Conservation (phyloP, 768 basidiomycete genomes). For the Amanita pseudoporphyria region DNA sequence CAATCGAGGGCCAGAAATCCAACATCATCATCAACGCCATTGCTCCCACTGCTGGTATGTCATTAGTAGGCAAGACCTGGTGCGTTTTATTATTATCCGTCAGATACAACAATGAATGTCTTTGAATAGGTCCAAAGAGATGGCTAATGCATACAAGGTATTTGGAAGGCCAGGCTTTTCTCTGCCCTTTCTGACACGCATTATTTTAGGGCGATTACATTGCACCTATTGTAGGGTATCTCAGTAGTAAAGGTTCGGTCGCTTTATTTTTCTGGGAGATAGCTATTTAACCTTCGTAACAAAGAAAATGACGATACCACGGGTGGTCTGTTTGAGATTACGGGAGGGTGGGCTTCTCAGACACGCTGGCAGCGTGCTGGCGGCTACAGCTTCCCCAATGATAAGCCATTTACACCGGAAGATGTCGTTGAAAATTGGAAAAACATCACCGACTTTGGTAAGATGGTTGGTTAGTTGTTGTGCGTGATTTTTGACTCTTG, state of each 20-base stretch:
- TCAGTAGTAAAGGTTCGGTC: constrained; percentile 58
- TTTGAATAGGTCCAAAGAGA: constrained; percentile 56
- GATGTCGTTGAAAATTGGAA: constrained; percentile 74
- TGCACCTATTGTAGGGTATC: constrained; percentile 87
- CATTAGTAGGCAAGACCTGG: constrained; percentile 86
- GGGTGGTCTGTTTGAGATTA: constrained; percentile 76
- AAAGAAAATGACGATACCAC: constrained; percentile 63
- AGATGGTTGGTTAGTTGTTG: constrained; percentile 14
- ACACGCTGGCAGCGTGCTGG: constrained; percentile 89
- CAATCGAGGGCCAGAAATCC: constrained; percentile 87
- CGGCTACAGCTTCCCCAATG: constrained; percentile 81
- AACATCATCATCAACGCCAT: constrained; percentile 85
- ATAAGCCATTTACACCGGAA: constrained; percentile 69
- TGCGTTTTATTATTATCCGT: constrained; percentile 17
- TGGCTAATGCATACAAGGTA: constrained; percentile 86
- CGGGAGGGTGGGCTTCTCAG: constrained; percentile 87
- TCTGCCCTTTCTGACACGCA: background rate
- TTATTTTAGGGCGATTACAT: constrained; percentile 70
- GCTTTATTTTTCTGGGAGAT: background rate
- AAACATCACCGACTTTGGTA: constrained; percentile 77
- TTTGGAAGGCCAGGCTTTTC: background rate
- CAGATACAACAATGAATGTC: background rate
- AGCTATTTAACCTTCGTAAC: background rate
- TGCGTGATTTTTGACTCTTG: background rate
- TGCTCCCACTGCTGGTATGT: constrained; percentile 82